Evolutionary conservation across 208 protist genomes (phyloP).

Genomic region (Trypanosoma cruzi): DNA sequence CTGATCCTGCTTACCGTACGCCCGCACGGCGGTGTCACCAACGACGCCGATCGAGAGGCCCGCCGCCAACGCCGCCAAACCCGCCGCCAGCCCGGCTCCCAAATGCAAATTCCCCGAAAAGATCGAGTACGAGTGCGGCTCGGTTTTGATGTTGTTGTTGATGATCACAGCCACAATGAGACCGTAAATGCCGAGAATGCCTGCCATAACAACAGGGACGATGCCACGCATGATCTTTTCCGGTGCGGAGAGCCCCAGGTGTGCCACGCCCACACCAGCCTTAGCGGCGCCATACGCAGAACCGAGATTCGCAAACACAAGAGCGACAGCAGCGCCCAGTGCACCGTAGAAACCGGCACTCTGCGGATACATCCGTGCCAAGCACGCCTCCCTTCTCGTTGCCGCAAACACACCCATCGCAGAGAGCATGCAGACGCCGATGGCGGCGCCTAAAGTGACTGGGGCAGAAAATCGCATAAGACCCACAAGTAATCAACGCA

Average conservation of each 20-base stretch:
- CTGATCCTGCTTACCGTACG: constrained; percentile 95
- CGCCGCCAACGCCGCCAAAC: constrained; percentile 95
- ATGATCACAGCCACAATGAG: constrained; percentile 99
- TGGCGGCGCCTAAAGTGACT: background rate
- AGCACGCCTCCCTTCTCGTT: constrained; percentile 37
- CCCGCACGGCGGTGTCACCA: constrained; percentile 95
- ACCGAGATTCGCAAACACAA: constrained; percentile 95
- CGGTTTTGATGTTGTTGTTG: constrained; percentile 85
- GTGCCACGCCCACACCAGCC: constrained; percentile 96
- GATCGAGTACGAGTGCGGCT: constrained; percentile 64
- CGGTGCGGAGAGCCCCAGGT: constrained; percentile 96
- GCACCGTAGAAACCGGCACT: constrained; percentile 96
- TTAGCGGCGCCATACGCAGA: constrained; percentile 99
- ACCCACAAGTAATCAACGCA: background rate
- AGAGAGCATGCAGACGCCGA: background rate
- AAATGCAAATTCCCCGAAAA: constrained; percentile 88
- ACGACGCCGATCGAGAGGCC: constrained; percentile 99
- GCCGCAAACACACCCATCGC: constrained; percentile 1
- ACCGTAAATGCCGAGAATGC: constrained; percentile 99
- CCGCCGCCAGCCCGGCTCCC: constrained; percentile 93
- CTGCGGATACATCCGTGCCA: constrained; percentile 78
- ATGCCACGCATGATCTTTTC: constrained; percentile 96
- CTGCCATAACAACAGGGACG: constrained; percentile 94
- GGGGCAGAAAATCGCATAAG: background rate
- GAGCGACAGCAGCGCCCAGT: constrained; percentile 93